Percentiles rank a stretch among this genome's conserved stretches.
These are phyloP conservation scores for Phytophthora vignae DNA, from an alignment of 352 stramenopile genomes.

Conservation along the genomic window DNA sequence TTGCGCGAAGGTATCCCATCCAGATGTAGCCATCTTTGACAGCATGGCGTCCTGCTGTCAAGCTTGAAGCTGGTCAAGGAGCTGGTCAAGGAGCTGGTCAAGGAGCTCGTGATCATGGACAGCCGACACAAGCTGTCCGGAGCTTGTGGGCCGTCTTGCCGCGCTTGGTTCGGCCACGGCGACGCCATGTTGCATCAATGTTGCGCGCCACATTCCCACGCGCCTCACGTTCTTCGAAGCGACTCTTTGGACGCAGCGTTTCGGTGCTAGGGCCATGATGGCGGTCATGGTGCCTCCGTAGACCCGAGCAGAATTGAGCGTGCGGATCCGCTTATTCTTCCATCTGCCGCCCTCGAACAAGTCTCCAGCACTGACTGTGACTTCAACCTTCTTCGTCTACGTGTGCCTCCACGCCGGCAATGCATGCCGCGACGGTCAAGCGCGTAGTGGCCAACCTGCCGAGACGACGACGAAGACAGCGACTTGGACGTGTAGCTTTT, in stretches of 20 bases:
- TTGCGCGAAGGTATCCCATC: constrained; percentile 18
- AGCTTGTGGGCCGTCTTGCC: not conserved
- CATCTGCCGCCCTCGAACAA: not conserved
- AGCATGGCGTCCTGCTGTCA: no score
- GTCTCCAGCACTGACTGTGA: no score
- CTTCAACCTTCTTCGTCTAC: no score
- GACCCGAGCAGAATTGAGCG: not conserved
- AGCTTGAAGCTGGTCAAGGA: no score
- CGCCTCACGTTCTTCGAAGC: not conserved
- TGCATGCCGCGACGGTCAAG: no score
- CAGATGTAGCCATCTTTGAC: constrained; percentile 1
- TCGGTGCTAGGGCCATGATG: not conserved
- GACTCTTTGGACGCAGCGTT: constrained; percentile 12
- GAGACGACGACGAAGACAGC: no score
- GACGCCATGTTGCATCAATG: not conserved
- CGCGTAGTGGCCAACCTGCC: no score
- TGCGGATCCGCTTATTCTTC: not conserved
- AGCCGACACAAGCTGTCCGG: not conserved
- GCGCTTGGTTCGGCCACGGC: not conserved
- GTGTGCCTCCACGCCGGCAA: no score
- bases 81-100: no score
- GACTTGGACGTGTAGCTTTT: no score
- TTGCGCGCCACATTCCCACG: not conserved
- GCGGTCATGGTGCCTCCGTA: not conserved
- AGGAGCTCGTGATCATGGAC: not conserved